These are phyloP conservation scores for Akanthomyces muscarius DNA, from an alignment of 2,329 filamentous ascomycete species.

Conservation along the genomic window DNA sequence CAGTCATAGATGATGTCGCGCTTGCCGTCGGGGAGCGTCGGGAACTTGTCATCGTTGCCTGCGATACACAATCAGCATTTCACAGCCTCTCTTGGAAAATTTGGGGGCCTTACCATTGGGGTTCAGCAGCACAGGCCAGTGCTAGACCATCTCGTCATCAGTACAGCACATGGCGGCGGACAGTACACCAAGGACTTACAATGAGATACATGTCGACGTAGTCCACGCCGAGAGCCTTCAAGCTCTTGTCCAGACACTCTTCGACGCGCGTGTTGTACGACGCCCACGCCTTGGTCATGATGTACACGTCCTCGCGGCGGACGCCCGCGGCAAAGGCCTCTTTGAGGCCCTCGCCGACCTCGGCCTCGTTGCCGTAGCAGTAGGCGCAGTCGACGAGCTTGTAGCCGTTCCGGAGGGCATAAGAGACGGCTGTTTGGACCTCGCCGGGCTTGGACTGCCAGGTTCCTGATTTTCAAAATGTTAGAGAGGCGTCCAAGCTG, in stretches of 20 bases:
- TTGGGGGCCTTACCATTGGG: conserved; percentile 51
- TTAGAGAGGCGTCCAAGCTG: conserved; percentile 11
- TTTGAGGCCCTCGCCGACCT: conserved; percentile 74
- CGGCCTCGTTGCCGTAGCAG: conserved; percentile 77
- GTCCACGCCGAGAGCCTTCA: conserved; percentile 69
- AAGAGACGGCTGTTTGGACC: conserved; percentile 54
- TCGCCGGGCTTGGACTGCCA: conserved; percentile 60
- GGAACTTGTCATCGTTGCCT: conserved; percentile 70
- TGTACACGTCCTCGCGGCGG: conserved; percentile 75
- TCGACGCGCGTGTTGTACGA: conserved; percentile 70
- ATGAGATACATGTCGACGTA: conserved; percentile 80
- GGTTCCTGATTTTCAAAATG: conserved; percentile 43
- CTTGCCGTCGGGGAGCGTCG: conserved; percentile 67
- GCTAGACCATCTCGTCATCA: conserved; percentile 34
- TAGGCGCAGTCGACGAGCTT: conserved; percentile 67
- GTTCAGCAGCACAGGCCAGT: conserved; percentile 82
- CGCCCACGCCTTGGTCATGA: conserved; percentile 83
- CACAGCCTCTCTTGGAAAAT: not conserved
- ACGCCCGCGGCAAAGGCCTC: conserved; percentile 67
- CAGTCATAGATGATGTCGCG: conserved; percentile 67
- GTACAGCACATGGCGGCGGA: not conserved
- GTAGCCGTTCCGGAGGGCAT: conserved; percentile 56
- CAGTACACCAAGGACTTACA: conserved; percentile 27
- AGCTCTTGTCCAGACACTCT: conserved; percentile 66
- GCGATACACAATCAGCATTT: not conserved